Base-by-base conservation (phyloP, 2,329 filamentous ascomycete genomes). In the Fusarium globosum region DNA sequence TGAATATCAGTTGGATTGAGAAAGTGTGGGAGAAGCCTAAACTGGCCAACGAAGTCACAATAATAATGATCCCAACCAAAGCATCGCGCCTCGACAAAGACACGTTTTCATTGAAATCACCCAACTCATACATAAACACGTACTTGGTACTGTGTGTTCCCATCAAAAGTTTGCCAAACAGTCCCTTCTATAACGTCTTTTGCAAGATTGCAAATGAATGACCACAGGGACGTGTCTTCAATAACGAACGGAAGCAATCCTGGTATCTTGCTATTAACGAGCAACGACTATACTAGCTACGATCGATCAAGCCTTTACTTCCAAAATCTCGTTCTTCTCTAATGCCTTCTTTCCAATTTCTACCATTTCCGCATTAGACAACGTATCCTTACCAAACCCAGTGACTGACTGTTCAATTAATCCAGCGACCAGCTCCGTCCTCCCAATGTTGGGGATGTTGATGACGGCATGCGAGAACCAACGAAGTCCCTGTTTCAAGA, bases 331-430 rank as follows among this genome's bases (percentile, higher is more conserved):
- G 16, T 30, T 56, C 48, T 45, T 58, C 56, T 46, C 20, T 6
- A 73, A 15, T 4, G 57, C 67, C 26, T 43, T 53, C 23, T 62
- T 68, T 14, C 71, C 84, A 61, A 85, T 83, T 53, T 80, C 81
- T 39, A 74, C 78, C 69, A 87, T 49, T 56, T 88, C 86, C 3
- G 80, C 78, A 51, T 85, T 86, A 56, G 76, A 45, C 26, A 88
- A 71, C 4, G 84, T 81, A 1, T 88, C 85, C 73, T 85, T 85
- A 53, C 85, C 83, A 41, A 87, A 83, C 1, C 87, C 86, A 36
- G 83, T 77, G 2, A 85, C 51, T 0, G 81, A 83, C 66, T 86
- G 84, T 20, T 86, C 78, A 11, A 89, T 51, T 75, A 88, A 74
- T 2, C 83, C 82, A 0, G 84, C 82, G 0, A 85, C 78, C 35